Percentiles rank a stretch among this genome's conserved stretches.
Evolutionary conservation across 2,329 filamentous ascomycete species (phyloP).

Genomic region (Periconia digitata): DNA sequence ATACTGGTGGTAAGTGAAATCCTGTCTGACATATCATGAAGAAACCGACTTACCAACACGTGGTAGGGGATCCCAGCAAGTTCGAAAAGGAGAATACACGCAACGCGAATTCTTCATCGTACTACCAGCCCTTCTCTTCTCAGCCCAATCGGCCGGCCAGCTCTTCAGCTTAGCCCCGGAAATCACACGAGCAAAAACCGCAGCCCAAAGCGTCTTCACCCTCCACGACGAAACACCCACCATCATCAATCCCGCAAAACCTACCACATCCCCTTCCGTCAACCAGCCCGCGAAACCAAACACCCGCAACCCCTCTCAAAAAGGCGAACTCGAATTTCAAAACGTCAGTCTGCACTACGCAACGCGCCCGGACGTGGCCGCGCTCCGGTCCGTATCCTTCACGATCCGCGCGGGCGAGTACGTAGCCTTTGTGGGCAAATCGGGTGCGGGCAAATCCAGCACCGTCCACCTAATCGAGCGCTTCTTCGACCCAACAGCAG

Average conservation of each 20-base stretch:
- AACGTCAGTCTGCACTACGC: conserved; percentile 37
- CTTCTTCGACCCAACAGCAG: conserved; percentile 47
- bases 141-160: conserved; percentile 50
- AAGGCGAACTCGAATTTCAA: conserved; percentile 36
- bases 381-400: conserved; percentile 43
- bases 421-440: conserved; percentile 48
- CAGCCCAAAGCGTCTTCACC: conserved; percentile 48
- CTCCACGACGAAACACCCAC: conserved; percentile 44
- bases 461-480: conserved; percentile 50
- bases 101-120: conserved; percentile 50
- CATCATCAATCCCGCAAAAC: conserved; percentile 29
- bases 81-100: conserved; percentile 46
- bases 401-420: conserved; percentile 41
- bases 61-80: conserved; percentile 45
- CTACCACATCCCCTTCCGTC: conserved; percentile 42
- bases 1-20: conserved; percentile 43
- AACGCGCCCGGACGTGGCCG: conserved; percentile 30
- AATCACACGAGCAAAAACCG: conserved; percentile 47
- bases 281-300: conserved; percentile 14
- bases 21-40: neutral
- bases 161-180: conserved; percentile 51
- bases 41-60: neutral
- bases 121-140: conserved; percentile 49
- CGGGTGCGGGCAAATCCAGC: conserved; percentile 51
- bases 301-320: conserved; percentile 3